Conservation (phyloP, 148 eudicot species). For the Spergularia marina region DNA sequence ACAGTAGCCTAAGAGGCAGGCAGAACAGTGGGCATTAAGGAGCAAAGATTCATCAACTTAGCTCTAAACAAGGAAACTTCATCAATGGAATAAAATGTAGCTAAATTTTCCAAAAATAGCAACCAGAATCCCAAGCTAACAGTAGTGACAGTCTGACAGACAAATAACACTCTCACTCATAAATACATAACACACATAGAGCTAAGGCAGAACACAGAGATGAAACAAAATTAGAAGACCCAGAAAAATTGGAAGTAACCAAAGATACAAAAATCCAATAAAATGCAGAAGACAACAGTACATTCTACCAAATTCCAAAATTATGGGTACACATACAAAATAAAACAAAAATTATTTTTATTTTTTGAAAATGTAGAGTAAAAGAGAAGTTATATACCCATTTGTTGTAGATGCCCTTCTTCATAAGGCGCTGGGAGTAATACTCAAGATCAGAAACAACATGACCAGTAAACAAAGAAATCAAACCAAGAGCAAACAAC, state of each 20-base stretch:
- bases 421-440: conserved; percentile 73
- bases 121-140: not conserved
- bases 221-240: not conserved
- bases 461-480: conserved; percentile 89
- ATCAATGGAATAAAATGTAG: not conserved
- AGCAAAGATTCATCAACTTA: conserved; percentile 1
- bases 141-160: not conserved
- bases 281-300: not conserved
- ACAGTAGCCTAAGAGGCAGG: not conserved
- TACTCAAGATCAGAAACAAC: conserved; percentile 91
- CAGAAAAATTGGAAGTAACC: too few species aligned
- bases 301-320: not conserved
- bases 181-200: not conserved
- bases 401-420: conserved; percentile 50
- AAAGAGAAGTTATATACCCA: conserved; percentile 43
- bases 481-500: conserved; percentile 81
- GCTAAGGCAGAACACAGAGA: not conserved
- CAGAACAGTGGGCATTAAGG: not conserved
- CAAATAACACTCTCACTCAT: not conserved
- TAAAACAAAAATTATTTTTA: not conserved
- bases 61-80: conserved; percentile 12
- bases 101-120: not conserved
- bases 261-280: not conserved
- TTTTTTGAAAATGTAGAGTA: not conserved
- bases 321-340: not conserved